Percentiles rank a stretch among this genome's conserved stretches.
Conservation (phyloP, 163 green algal genomes). For the Volvox carteri region DNA sequence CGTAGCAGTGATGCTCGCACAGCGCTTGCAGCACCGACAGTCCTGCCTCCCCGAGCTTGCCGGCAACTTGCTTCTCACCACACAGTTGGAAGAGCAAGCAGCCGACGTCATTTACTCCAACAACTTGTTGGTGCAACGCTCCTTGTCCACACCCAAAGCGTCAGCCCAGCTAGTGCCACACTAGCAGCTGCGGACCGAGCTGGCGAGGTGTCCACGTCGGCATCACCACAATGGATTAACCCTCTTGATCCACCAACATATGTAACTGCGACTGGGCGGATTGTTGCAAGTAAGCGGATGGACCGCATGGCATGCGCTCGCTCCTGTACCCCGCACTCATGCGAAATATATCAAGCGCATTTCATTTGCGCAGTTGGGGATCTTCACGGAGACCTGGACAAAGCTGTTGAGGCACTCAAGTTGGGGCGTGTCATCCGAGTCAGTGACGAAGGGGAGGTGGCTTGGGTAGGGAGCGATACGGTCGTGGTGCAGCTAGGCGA, state of each 20-base stretch:
- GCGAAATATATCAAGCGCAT: background rate
- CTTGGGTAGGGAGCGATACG: conserved; percentile 83
- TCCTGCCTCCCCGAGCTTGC: conserved; percentile 1
- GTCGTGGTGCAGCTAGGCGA: conserved; percentile 85
- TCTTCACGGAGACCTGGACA: conserved; percentile 93
- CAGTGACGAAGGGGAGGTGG: conserved; percentile 67
- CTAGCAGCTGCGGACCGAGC: conserved; percentile 37
- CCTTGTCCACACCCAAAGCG: conserved; percentile 36
- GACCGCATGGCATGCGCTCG: background rate
- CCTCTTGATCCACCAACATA: conserved; percentile 72
- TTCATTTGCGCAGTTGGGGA: conserved; percentile 84
- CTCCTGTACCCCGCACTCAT: background rate
- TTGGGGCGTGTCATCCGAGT: conserved; percentile 81
- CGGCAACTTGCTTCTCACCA: background rate
- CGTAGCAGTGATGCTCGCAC: background rate
- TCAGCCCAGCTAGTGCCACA: conserved; percentile 35
- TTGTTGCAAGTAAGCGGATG: conserved; percentile 83
- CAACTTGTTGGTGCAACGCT: conserved; percentile 30
- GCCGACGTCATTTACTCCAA: conserved; percentile 36
- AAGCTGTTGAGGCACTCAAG: conserved; percentile 84
- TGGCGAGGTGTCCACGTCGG: conserved; percentile 43
- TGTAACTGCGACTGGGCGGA: conserved; percentile 80
- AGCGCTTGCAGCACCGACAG: conserved; percentile 28
- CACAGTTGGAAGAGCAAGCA: conserved; percentile 1
- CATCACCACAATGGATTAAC: background rate